Evolutionary conservation across 2,329 filamentous ascomycete genomes (phyloP), one percentile per base, ranked within the genome.

Genomic region (Diaporthe sp.): DNA sequence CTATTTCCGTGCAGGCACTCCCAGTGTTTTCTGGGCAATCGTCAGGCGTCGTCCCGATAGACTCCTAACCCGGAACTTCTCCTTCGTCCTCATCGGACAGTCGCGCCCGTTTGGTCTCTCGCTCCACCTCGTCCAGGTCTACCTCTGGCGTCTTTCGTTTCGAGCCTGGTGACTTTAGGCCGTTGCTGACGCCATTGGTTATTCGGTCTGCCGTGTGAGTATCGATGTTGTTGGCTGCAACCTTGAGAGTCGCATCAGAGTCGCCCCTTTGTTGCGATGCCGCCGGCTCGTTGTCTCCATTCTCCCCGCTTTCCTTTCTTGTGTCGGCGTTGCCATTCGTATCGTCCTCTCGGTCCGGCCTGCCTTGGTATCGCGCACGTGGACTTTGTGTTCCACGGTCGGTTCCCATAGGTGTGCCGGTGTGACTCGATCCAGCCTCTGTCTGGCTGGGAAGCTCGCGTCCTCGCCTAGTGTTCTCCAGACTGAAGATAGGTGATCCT

Each of bases 401-500:
- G 15, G 83, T 81, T 58, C 85, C 84, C 76, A 85, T 82, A 0
- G 88, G 87, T 1, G 88, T 90, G 42, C 85, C 87, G 35, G 85
- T 85, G 27, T 83, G 84, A 69, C 87, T 88, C 4, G 87, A 88
- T n/a, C 83, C 80, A 19, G 82, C 84, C 9, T 87, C 85, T 25
- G 82, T 81, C 70, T 86, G 84, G 76, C 84, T 86, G 51, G 83
- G 78, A 51, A 78, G 75, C 27, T 79, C 78, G 5, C 88, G 86
- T 6, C 85, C 86, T 61, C 86, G 85, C 39, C 89, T 84, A 3
- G 90, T 91, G 72, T 85, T 88, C 78, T 91, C 89, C 56, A 92
- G 84, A 74, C 85, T 85, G 77, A 91, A 91, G 12, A 85, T 85
- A 13, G 90, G 89, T 42, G 89, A 91, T 47, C 82, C 82, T 50